Evolutionary conservation across 2,329 filamentous ascomycete genomes (phyloP), one percentile per base, ranked within the genome.

Genomic region (Stemphylium lycopersici): DNA sequence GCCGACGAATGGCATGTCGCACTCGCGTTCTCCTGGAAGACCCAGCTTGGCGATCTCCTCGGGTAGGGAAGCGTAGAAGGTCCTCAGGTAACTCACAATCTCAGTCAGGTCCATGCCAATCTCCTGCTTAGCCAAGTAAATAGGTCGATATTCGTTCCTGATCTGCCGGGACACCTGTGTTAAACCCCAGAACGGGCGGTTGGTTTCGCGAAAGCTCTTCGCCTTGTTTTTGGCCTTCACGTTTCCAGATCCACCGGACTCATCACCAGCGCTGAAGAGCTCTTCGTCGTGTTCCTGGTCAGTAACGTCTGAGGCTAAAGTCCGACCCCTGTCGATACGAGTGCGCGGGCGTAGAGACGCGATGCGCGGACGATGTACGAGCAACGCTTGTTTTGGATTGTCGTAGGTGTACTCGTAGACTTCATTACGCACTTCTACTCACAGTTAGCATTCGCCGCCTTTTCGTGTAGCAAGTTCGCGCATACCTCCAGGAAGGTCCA

Each of bases 341-440:
- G 67, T 69, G n/a, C 64, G 55, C 8, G 61, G 34, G 24, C 69
- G 69, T 0, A 72, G 61, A 8, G 64, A 61, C 0, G 62, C 61
- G 6, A 66, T 40, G 31, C 67, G 66, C 5, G 70, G 69, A 15
- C 66, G 62, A 24, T 69, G 57, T 2, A 67, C 56, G 0, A 73
- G 42, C 0, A 72, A 56, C 7, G 67, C 65, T 39, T 73, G 70
- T 13, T 58, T 55, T 0, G 38, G 37, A 7, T 54, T 38, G 18
- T 24, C 29, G 15, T 46, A 10, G 2, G 56, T 61, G 16, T 63
- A 51, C 1, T 46, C 16, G 50, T 73, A 73, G 18, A 73, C 59
- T 12, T 59, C 18, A 51, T 73, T 73, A 4, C 70, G 63, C 15
- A 73, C 51, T 29, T 73, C 70, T 73, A 33, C 6, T 43, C 1